Evolutionary conservation across 2,329 filamentous ascomycete species (phyloP).

Genomic region (Capronia epimyces): DNA sequence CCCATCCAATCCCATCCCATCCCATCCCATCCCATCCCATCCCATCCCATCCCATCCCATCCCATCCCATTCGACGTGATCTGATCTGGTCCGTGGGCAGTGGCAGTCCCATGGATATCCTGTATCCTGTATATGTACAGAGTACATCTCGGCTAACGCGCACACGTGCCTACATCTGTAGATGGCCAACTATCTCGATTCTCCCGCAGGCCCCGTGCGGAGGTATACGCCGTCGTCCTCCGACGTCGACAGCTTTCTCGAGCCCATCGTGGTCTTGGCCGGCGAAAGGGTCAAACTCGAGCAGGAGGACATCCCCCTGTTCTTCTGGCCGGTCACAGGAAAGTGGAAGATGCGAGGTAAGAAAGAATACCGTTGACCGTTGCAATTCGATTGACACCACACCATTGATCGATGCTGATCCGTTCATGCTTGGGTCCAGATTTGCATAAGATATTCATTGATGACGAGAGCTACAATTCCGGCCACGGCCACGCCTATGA

Average conservation of each 20-base stretch:
- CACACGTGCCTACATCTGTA: constrained; percentile 14
- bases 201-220: constrained; percentile 38
- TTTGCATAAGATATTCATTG: constrained; percentile 54
- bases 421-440: constrained; percentile 36
- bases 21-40: too few relatives aligned
- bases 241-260: constrained; percentile 53
- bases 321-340: constrained; percentile 54
- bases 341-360: constrained; percentile 52
- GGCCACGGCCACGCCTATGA: constrained; percentile 56
- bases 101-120: too few relatives aligned
- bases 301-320: constrained; percentile 49
- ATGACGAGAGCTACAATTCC: constrained; percentile 51
- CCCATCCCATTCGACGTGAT: too few relatives aligned
- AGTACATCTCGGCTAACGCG: neutral
- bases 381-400: too few relatives aligned
- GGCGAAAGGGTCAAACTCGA: constrained; percentile 47
- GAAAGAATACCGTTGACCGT: constrained; percentile 8
- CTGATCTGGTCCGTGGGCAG: too few relatives aligned
- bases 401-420: neutral
- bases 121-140: too few relatives aligned
- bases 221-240: constrained; percentile 40
- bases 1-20: too few relatives aligned
- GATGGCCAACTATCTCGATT: constrained; percentile 40
- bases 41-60: too few relatives aligned
- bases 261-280: constrained; percentile 51